Conservation (phyloP, 352 stramenopile genomes). For the Phytophthora idaei region DNA sequence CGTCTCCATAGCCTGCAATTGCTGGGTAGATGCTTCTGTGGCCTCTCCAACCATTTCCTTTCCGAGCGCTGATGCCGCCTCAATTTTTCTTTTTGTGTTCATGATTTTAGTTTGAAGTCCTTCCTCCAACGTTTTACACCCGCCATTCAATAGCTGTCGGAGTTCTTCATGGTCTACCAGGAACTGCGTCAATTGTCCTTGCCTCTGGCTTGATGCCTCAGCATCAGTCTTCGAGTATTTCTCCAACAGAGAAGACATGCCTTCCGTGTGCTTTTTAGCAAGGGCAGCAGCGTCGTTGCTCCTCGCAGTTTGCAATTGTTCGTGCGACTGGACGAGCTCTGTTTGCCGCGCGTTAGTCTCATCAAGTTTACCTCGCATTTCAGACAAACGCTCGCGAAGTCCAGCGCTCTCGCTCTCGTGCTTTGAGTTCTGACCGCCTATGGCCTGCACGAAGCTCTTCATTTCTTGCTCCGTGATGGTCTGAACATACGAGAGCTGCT, state of each 20-base stretch:
- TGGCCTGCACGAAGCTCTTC: constrained; percentile 38
- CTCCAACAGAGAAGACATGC: constrained; percentile 28
- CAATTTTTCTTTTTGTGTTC: constrained; percentile 41
- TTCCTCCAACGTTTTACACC: constrained; percentile 36
- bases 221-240: constrained; percentile 28
- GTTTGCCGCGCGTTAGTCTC: constrained; percentile 25
- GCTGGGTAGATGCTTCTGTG: constrained; percentile 32
- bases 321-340: constrained; percentile 33
- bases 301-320: constrained; percentile 25
- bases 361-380: constrained; percentile 31
- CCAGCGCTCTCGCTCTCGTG: constrained; percentile 36
- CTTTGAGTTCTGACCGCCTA: constrained; percentile 35
- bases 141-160: constrained; percentile 27
- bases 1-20: constrained; percentile 42
- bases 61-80: constrained; percentile 25
- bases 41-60: constrained; percentile 37
- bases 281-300: constrained; percentile 19
- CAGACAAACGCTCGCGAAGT: constrained; percentile 35
- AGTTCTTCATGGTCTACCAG: constrained; percentile 38
- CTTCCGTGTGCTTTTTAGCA: constrained; percentile 16
- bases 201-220: constrained; percentile 22
- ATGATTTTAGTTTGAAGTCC: constrained; percentile 36
- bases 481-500: constrained; percentile 43
- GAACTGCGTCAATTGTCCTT: constrained; percentile 35
- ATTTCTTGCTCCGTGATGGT: constrained; percentile 47